phyloP scores from a whole-genome alignment of 805 yeast species.

The Yamadazyma kitorensis region DNA sequence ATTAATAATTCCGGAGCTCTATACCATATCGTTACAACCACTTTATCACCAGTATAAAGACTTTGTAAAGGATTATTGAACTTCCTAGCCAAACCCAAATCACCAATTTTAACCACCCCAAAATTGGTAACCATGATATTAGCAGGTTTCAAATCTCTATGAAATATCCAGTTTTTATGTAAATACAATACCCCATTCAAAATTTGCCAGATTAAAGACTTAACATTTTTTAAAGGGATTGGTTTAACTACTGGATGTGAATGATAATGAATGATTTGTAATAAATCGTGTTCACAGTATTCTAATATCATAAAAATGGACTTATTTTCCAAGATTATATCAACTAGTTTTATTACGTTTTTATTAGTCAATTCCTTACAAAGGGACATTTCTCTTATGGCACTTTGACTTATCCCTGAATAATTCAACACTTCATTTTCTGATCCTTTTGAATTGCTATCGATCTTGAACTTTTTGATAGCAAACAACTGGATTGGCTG shows the following conservation, averaged over 20 bases:
- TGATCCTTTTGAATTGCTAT: conserved; percentile 41
- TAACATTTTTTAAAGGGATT: conserved; percentile 75
- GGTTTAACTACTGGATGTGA: conserved; percentile 82
- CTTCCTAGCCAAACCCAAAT: conserved; percentile 85
- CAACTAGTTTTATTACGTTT: conserved; percentile 77
- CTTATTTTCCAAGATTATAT: conserved; percentile 82
- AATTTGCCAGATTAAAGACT: conserved; percentile 89
- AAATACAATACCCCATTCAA: conserved; percentile 85
- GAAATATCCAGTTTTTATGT: conserved; percentile 95
- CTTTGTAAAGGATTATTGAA: conserved; percentile 86
- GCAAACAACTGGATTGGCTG: conserved; percentile 53
- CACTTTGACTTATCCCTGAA: conserved; percentile 94
- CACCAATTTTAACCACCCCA: conserved; percentile 95
- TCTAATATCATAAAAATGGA: conserved; percentile 94
- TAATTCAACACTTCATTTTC: conserved; percentile 87
- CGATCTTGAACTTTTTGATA: conserved; percentile 93
- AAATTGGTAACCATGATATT: conserved; percentile 90
- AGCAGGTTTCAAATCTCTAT: conserved; percentile 95
- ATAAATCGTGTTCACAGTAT: conserved; percentile 91
- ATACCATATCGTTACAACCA: conserved; percentile 96
- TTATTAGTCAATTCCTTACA: conserved; percentile 83
- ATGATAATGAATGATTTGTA: conserved; percentile 92
- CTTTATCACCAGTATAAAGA: conserved; percentile 88
- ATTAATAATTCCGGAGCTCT: conserved; percentile 66
- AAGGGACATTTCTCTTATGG: conserved; percentile 92